Conservation (phyloP, 2,329 filamentous ascomycete species). For the Didymella pinodella region DNA sequence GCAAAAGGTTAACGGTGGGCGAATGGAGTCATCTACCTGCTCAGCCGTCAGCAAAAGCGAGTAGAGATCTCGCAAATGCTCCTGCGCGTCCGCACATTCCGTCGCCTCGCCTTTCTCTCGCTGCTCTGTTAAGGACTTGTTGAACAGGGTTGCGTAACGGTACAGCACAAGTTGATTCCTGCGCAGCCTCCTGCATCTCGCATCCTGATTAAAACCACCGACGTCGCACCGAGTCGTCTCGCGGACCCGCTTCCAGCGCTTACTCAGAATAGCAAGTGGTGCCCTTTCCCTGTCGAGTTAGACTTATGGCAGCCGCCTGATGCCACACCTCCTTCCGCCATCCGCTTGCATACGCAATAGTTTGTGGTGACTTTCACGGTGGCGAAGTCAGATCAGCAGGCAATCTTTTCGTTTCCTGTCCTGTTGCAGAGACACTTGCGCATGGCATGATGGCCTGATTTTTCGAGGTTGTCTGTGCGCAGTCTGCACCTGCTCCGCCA, state of each 20-base stretch:
- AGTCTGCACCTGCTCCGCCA: constrained; percentile 15
- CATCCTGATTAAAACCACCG: constrained; percentile 12
- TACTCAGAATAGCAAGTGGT: constrained; percentile 17
- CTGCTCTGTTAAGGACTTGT: constrained; percentile 7
- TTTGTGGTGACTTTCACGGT: constrained; percentile 9
- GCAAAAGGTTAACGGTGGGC: constrained; percentile 1
- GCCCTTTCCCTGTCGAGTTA: constrained; percentile 14
- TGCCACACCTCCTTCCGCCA: constrained; percentile 4
- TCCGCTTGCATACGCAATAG: constrained; percentile 9
- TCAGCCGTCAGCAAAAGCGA: constrained; percentile 3
- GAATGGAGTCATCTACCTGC: background rate
- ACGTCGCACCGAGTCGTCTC: constrained; percentile 10
- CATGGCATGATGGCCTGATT: constrained; percentile 17
- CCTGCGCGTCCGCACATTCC: constrained; percentile 1
- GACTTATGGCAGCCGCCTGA: constrained; percentile 5
- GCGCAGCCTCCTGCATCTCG: background rate
- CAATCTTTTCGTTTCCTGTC: constrained; percentile 1
- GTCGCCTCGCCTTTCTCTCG: constrained; percentile 14
- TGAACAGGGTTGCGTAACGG: constrained; percentile 8
- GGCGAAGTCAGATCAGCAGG: constrained; percentile 17
- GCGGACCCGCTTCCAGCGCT: background rate
- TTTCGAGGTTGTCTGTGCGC: constrained; percentile 6
- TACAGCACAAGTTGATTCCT: constrained; percentile 5
- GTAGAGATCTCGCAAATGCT: constrained; percentile 2
- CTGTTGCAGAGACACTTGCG: constrained; percentile 7